These are phyloP conservation scores for Penstemon eatonii DNA, from an alignment of 257 asterid species.

Conservation along the genomic window DNA sequence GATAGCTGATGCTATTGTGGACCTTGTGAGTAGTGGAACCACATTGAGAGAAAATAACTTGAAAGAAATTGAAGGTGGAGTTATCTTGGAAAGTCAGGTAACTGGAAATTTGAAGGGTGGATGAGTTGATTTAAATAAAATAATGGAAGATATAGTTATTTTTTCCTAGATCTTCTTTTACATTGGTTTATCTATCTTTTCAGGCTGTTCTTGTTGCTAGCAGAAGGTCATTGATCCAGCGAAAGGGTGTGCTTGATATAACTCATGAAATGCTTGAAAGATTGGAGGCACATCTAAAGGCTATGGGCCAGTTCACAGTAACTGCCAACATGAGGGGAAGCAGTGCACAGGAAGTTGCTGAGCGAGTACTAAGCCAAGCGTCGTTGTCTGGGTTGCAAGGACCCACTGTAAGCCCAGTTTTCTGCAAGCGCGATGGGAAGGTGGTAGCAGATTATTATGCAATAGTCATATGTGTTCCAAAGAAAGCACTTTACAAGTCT, in stretches of 20 bases:
- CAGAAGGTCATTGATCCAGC: conserved; percentile 74
- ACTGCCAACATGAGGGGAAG: conserved; percentile 97
- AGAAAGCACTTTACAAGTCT: conserved; percentile 83
- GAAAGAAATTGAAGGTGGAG: conserved; percentile 94
- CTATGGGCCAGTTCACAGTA: conserved; percentile 87
- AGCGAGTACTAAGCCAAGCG: conserved; percentile 72
- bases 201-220: conserved; percentile 97
- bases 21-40: conserved; percentile 98
- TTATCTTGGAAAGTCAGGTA: conserved; percentile 94
- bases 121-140: background rate
- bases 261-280: conserved; percentile 98
- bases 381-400: conserved; percentile 97
- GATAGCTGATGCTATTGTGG: conserved; percentile 97
- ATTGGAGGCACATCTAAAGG: conserved; percentile 91
- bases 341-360: conserved; percentile 93
- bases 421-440: conserved; percentile 60
- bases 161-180: conserved; percentile 25
- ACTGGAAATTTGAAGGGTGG: background rate
- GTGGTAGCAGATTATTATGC: conserved; percentile 74
- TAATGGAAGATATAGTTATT: conserved; percentile 14
- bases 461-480: conserved; percentile 87
- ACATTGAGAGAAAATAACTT: conserved; percentile 87
- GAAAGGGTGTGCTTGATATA: conserved; percentile 74
- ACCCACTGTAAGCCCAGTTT: conserved; percentile 93
- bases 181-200: conserved; percentile 23